Base-by-base conservation (phyloP, 176 grass and related monocot species). In the Aegilops umbellulata region DNA sequence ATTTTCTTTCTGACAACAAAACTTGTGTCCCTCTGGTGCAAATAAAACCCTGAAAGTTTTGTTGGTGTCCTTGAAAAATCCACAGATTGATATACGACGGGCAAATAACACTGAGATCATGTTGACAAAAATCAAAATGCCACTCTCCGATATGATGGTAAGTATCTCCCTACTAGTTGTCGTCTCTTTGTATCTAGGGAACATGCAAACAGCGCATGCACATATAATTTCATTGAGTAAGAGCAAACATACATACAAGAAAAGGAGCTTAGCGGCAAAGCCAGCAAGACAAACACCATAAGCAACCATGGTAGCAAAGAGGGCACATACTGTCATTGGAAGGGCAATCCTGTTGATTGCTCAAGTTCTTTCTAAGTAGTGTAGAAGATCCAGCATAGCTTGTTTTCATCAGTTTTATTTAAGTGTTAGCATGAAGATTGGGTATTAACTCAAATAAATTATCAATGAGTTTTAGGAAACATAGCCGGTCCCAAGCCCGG, bases 81-180 rank as follows among this genome's bases (percentile, higher is more conserved):
- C 82, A 63, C 88, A 98, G 95, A 82, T 98, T 0, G 95, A 98
- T 80, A 24, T 95, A 89, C 89, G 91, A 78, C 81, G 95, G 74
- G 95, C 95, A n/a, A 95, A 95, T 89, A 98, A 98, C 75, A 93
- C 93, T 34, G 95, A 98, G 74, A 98, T 98, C 86, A 98, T 98
- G 95, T 85, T 98, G 85, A 98, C 95, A n/a, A 98, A 95, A 92
- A 98, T 98, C 84, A 98, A 98, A 87, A 98, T 98, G 95, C 95
- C 95, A 11, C 84, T 95, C 44, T 46, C 91, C 57, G 95, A 98
- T 81, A 98, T 98, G 93, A 92, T 98, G 95, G 95, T 98, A 85
- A 82, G 80, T 39, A 78, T 87, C 22, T 81, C 80, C 8, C 70
- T 71, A 58, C 20, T 51, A 86, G 60, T 27, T 74, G 49, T 68